Evolutionary conservation across 495 filamentous ascomycete species (phyloP).

Genomic region (Penicillium lagena): DNA sequence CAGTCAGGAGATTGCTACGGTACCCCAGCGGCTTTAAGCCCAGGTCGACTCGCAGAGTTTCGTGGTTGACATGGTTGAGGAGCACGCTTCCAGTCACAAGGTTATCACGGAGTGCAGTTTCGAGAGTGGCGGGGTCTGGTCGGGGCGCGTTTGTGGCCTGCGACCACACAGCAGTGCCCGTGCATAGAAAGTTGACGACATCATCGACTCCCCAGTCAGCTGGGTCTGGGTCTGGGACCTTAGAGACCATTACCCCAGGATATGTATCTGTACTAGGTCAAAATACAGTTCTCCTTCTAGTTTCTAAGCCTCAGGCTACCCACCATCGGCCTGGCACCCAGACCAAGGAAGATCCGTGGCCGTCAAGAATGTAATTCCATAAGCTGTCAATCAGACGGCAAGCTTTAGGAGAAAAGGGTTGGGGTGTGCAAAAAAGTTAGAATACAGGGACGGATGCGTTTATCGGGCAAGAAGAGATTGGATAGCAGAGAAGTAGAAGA

Average conservation of each 20-base stretch:
- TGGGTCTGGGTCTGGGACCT: slow-evolving; percentile 41
- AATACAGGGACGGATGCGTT: no score
- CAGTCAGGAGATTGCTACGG: slow-evolving; percentile 35
- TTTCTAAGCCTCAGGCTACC: background rate
- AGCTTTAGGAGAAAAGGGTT: no score
- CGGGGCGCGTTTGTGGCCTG: slow-evolving; percentile 24
- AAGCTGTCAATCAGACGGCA: no score
- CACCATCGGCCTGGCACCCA: background rate
- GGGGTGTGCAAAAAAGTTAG: no score
- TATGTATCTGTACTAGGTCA: no score
- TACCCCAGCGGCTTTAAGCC: slow-evolving; percentile 42
- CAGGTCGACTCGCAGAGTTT: slow-evolving; percentile 42
- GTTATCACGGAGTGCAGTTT: slow-evolving; percentile 48
- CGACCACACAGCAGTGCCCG: slow-evolving; percentile 37
- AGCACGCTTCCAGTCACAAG: slow-evolving; percentile 57
- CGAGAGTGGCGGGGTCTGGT: slow-evolving; percentile 46
- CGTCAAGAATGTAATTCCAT: background rate
- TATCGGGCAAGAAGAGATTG: no score
- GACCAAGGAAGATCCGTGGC: background rate
- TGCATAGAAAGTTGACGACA: slow-evolving; percentile 59
- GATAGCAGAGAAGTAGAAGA: background rate
- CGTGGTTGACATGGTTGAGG: slow-evolving; percentile 41
- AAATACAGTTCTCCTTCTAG: background rate
- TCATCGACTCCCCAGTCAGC: slow-evolving; percentile 62
- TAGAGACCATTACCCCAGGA: no score